A percentile compares a stretch with the other conserved stretches of the same genome.
These are phyloP conservation scores for Lobosporangium transversale DNA, from an alignment of 192 early-diverging fungal genomes.

Conservation along the genomic window DNA sequence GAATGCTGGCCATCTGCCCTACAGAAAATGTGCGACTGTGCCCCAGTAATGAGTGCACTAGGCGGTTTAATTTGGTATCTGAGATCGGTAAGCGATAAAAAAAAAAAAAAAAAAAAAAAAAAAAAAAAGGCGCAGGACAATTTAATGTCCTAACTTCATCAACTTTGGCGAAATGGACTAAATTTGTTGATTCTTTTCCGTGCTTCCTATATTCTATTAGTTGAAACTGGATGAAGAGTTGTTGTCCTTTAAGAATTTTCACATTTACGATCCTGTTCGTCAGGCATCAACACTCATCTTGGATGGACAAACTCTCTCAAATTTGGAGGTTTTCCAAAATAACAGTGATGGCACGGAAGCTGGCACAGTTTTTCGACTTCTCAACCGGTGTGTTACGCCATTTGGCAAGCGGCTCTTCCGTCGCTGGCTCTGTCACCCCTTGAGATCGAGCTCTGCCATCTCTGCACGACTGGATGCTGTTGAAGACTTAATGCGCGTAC, in stretches of 20 bases:
- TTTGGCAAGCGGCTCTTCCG: constrained; percentile 87
- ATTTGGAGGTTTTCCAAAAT: constrained; percentile 93
- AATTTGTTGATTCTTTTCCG: constrained; percentile 1
- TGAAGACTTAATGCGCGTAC: constrained; percentile 76
- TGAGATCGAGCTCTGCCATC: constrained; percentile 74
- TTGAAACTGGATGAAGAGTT: constrained; percentile 89
- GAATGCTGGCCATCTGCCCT: constrained; percentile 40
- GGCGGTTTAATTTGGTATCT: constrained; percentile 91
- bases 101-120: too few species aligned
- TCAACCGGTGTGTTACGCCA: constrained; percentile 87
- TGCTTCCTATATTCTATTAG: constrained; percentile 30
- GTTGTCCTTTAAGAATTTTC: constrained; percentile 86
- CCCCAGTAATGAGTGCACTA: constrained; percentile 53
- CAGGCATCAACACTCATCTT: constrained; percentile 80
- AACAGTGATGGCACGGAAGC: constrained; percentile 73
- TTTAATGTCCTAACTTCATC: too few species aligned
- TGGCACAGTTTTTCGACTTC: constrained; percentile 86
- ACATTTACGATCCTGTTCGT: constrained; percentile 85
- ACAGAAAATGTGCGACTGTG: constrained; percentile 31
- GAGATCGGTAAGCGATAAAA: constrained; percentile 65
- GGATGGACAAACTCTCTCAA: constrained; percentile 93
- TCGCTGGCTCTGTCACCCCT: constrained; percentile 91
- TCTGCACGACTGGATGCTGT: constrained; percentile 88
- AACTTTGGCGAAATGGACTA: not conserved
- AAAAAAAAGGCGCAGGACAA: too few species aligned